Evolutionary conservation across 23 red algal genomes (phyloP), one percentile per base, ranked within the genome.

Genomic region (Pyropia haitanensis): DNA sequence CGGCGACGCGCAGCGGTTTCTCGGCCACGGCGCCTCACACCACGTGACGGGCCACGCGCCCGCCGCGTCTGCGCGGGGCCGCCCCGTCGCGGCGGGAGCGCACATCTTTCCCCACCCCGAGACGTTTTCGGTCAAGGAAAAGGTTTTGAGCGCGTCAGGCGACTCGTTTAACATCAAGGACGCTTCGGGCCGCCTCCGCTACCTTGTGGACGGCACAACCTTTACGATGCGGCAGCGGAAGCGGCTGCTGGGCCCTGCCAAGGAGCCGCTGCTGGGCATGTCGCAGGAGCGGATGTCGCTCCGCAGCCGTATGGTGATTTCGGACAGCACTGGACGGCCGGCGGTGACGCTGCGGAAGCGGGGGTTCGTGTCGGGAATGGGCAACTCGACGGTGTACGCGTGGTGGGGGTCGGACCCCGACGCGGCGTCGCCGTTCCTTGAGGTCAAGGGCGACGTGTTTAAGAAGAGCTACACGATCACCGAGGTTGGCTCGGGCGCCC

Each of bases 161-260:
- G 79, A 84, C 52, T 64, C 54, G 2, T 84, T 84, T 51, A 58
- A 49, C 15, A 66, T 84, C n/a, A 84, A 73, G 14, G 31, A 67
- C 25, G 68, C 63, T 12, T 55, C 79, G 2, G 79, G 79, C 17
- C 59, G 75, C 39, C 26, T 61, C 24, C 22, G 39, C 61, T 84
- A 75, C 69, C 73, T 75, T 58, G 69, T 84, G 17, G 75, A 84
- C 23, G 79, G 79, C 13, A 84, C 67, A 14, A 63, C 68, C 26
- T 75, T 84, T 26, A 66, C 68, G 53, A 67, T 84, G 60, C 73
- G 75, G 60, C 69, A 84, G 46, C 75, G 69, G 25, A 84, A 84
- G 28, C 75, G 69, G 25, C 70, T 84, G 3, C 67, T 72, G 27
- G 79, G 75, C 51, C 48, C 67, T 21, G 49, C 67, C 61, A 63